Evolutionary conservation across 1,284 basidiomycete genomes (phyloP).

Genomic region (Moesziomyces sp.): DNA sequence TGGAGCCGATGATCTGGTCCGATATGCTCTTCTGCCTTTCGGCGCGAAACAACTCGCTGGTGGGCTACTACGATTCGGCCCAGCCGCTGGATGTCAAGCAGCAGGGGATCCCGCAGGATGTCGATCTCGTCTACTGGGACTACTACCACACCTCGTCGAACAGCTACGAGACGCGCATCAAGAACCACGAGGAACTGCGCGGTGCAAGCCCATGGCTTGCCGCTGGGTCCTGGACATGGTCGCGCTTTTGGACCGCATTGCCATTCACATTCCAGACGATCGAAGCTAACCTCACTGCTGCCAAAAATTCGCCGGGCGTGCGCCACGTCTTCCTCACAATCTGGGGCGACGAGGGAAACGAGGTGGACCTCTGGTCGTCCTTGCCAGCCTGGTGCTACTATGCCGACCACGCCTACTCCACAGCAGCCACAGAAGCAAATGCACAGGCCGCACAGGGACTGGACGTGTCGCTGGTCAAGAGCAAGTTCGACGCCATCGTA

Average conservation of each 20-base stretch:
- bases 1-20: slow-evolving; percentile 69
- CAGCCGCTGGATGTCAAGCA: slow-evolving; percentile 33
- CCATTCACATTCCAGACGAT: slow-evolving; percentile 69
- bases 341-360: slow-evolving; percentile 69
- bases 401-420: slow-evolving; percentile 66
- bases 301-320: slow-evolving; percentile 61
- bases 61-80: slow-evolving; percentile 66
- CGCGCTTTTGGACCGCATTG: slow-evolving; percentile 68
- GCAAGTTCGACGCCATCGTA: slow-evolving; percentile 61
- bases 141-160: slow-evolving; percentile 61
- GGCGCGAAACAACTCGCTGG: slow-evolving; percentile 66
- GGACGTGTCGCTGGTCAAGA: slow-evolving; percentile 50
- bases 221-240: slow-evolving; percentile 68
- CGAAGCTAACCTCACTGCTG: slow-evolving; percentile 65
- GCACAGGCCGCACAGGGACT: slow-evolving; percentile 15
- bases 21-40: slow-evolving; percentile 68
- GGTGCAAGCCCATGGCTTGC: slow-evolving; percentile 67
- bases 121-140: slow-evolving; percentile 66
- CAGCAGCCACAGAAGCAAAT: not conserved
- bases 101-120: slow-evolving; percentile 60
- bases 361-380: slow-evolving; percentile 57
- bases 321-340: slow-evolving; percentile 68
- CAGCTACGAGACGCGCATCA: slow-evolving; percentile 65
- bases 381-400: slow-evolving; percentile 63
- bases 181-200: slow-evolving; percentile 64